Percentiles rank a stretch among this genome's conserved stretches.
phyloP scores from a whole-genome alignment of 352 stramenopile species.

The Saprolegnia parasitica region DNA sequence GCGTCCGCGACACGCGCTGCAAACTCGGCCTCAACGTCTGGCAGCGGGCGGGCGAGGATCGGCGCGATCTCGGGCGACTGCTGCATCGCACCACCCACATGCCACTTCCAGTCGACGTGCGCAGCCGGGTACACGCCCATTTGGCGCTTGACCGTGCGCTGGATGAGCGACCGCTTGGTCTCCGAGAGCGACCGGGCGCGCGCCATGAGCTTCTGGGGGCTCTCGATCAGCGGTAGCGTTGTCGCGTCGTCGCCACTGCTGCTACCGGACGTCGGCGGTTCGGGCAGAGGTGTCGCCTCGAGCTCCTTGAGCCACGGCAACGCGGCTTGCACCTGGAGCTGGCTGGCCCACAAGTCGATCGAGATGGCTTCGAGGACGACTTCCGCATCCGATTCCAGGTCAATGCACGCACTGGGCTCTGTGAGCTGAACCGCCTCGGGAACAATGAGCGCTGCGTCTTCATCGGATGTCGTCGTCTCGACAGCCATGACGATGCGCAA shows the following conservation, averaged over 20 bases:
- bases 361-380: constrained; percentile 81
- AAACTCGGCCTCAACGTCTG: constrained; percentile 59
- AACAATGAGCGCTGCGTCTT: constrained; percentile 17
- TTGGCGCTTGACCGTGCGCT: constrained; percentile 63
- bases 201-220: constrained; percentile 13
- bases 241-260: neutral
- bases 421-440: constrained; percentile 8
- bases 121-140: constrained; percentile 67
- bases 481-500: constrained; percentile 18
- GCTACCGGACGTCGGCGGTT: constrained; percentile 9
- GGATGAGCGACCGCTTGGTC: constrained; percentile 30
- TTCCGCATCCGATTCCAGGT: constrained; percentile 45
- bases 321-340: constrained; percentile 81
- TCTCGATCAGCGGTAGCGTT: constrained; percentile 1
- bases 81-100: constrained; percentile 61
- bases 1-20: constrained; percentile 54
- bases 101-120: constrained; percentile 65
- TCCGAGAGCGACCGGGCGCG: constrained; percentile 14
- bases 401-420: constrained; percentile 1
- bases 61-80: constrained; percentile 58
- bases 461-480: neutral
- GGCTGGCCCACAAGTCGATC: constrained; percentile 80
- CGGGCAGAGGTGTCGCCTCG: constrained; percentile 33
- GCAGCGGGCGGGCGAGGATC: constrained; percentile 57
- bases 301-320: constrained; percentile 46